Evolutionary conservation across 2,329 filamentous ascomycete species (phyloP), one percentile per base, ranked within the genome.

Genomic region (Ceratocystis eucalypticola): DNA sequence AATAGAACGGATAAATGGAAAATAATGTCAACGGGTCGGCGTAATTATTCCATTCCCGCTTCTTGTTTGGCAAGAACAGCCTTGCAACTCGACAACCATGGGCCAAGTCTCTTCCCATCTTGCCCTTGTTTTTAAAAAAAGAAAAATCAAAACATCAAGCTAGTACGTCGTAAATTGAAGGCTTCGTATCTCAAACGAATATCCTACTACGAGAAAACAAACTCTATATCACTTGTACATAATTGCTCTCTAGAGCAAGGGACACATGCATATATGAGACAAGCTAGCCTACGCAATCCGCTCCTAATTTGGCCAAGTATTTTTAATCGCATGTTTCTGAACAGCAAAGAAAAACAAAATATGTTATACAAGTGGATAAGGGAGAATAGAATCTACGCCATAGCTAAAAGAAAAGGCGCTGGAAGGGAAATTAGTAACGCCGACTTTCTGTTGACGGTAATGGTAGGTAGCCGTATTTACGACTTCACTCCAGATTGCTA

Each of bases 261-360:
- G 48, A 53, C 22, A 53, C 48, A 53, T 53, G 20, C 48, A 53
- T 53, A 53, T 25, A 53, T 53, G 48, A 53, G 48, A 53, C 48
- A 53, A 53, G 20, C 48, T 53, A 25, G 48, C 48, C 48, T 17
- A 28, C 20, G 12, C 48, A 53, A 53, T 25, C 8, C 48, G 20
- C 48, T 25, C 20, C 48, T 22, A 50, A 33, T 22, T 50, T 22
- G 48, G 25, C 22, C 20, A 25, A 50, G n/a, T 25, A 20, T 53
- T 53, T 53, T 10, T 12, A 28, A 53, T 53, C 7, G 7, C 48
- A 25, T 25, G 48, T 25, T 53, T 10, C 12, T 25, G 48, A 2
- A 25, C 7, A 25, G 20, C 7, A 53, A 53, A 10, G 48, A 53
- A 53, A 53, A 53, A 22, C 8, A 25, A 53, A 53, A 25, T 1